A percentile compares a stretch with the other conserved stretches of the same genome.
Evolutionary conservation across 176 grass and related monocot species (phyloP).

Genomic region (Luzula sylvatica): DNA sequence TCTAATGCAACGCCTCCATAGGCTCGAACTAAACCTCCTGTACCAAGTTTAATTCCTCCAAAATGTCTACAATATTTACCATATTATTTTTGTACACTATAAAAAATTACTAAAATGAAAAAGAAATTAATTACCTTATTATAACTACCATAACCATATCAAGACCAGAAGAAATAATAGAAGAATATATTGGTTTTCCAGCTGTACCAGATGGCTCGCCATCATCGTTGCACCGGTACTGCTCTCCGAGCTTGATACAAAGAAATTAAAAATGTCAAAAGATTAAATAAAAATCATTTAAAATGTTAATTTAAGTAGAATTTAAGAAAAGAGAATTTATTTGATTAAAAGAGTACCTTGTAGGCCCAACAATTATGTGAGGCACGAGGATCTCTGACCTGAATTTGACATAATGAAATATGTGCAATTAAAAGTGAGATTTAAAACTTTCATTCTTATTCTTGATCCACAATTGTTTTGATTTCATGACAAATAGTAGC

Average conservation of each 20-base stretch:
- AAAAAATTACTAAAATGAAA: neutral
- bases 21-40: constrained; percentile 79
- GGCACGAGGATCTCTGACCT: constrained; percentile 81
- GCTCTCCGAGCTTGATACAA: constrained; percentile 58
- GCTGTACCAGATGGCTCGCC: constrained; percentile 86
- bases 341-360: constrained; percentile 40
- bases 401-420: neutral
- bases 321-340: neutral
- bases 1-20: constrained; percentile 89
- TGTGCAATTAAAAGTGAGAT: too few relatives aligned
- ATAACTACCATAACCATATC: constrained; percentile 94
- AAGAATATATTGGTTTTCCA: constrained; percentile 94
- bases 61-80: constrained; percentile 56
- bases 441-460: too few relatives aligned
- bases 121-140: constrained; percentile 31
- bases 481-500: too few relatives aligned
- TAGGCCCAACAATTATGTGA: constrained; percentile 96
- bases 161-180: constrained; percentile 77
- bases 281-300: neutral
- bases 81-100: neutral
- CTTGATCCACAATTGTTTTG: too few relatives aligned
- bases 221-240: constrained; percentile 77
- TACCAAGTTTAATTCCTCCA: constrained; percentile 91
- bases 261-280: neutral
- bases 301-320: neutral